These are phyloP conservation scores for Boletus bicolor DNA, from an alignment of 768 basidiomycete species.

Conservation along the genomic window DNA sequence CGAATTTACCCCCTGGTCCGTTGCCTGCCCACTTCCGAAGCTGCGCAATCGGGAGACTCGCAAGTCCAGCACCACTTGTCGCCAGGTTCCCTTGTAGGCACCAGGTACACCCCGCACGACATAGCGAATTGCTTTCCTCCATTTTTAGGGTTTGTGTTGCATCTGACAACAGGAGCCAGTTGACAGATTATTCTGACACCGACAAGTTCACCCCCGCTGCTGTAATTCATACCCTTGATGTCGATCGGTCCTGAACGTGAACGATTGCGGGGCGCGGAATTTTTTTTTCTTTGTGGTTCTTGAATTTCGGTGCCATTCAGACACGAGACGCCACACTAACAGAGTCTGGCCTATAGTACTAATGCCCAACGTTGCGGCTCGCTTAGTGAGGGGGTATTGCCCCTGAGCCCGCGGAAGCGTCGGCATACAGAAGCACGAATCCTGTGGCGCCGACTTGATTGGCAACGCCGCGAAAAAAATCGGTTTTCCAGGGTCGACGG, in stretches of 20 bases:
- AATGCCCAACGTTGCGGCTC: neutral
- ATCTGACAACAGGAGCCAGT: neutral
- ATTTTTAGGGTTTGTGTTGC: neutral
- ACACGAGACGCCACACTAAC: neutral
- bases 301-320: neutral
- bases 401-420: neutral
- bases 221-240: neutral
- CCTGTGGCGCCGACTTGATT: neutral
- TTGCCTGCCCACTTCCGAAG: too few relatives aligned
- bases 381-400: neutral
- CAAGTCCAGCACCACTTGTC: neutral
- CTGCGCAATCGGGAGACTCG: too few relatives aligned
- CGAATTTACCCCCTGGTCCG: neutral
- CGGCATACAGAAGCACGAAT: neutral
- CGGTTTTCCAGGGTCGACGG: neutral
- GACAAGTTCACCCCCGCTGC: neutral
- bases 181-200: neutral
- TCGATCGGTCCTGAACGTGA: too few relatives aligned
- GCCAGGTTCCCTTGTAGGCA: neutral
- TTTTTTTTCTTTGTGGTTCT: neutral
- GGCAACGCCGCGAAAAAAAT: neutral
- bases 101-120: neutral
- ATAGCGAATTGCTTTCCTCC: neutral
- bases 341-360: neutral
- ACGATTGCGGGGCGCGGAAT: neutral